A percentile compares a stretch with the other conserved stretches of the same genome.
These are phyloP conservation scores for Trichoderma guizhouense DNA, from an alignment of 2,329 filamentous ascomycete genomes.

Conservation along the genomic window DNA sequence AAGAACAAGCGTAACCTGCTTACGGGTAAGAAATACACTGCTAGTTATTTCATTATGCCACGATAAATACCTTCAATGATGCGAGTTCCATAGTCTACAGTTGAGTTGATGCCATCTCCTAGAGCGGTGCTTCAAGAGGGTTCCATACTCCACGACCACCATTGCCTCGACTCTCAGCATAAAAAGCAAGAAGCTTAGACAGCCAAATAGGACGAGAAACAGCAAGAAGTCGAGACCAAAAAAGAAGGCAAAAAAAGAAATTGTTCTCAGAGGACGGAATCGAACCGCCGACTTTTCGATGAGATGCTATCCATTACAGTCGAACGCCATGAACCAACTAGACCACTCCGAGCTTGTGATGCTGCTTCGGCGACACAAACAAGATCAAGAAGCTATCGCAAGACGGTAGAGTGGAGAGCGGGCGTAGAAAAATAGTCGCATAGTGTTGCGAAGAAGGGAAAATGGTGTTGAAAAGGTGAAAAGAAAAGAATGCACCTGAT, in stretches of 20 bases:
- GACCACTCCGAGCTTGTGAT: slow-evolving; percentile 26
- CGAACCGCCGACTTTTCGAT: slow-evolving; percentile 31
- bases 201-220: neutral
- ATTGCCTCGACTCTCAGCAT: neutral
- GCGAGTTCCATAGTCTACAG: neutral
- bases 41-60: neutral
- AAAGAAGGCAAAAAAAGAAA: slow-evolving; percentile 13
- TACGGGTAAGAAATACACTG: neutral
- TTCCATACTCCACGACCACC: neutral
- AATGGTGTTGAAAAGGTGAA: neutral
- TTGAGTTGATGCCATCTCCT: neutral
- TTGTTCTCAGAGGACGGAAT: slow-evolving; percentile 28
- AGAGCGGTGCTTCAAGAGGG: neutral
- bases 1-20: neutral
- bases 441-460: neutral
- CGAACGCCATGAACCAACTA: slow-evolving; percentile 32
- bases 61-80: neutral
- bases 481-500: slow-evolving; percentile 3
- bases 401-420: neutral
- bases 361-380: neutral
- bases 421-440: neutral
- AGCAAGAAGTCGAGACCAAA: neutral
- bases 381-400: neutral
- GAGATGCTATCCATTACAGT: slow-evolving; percentile 26
- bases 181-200: neutral